Evolutionary conservation across 1,139 yeast genomes (phyloP), one percentile per base, ranked within the genome.

Genomic region (Pichia sp.): DNA sequence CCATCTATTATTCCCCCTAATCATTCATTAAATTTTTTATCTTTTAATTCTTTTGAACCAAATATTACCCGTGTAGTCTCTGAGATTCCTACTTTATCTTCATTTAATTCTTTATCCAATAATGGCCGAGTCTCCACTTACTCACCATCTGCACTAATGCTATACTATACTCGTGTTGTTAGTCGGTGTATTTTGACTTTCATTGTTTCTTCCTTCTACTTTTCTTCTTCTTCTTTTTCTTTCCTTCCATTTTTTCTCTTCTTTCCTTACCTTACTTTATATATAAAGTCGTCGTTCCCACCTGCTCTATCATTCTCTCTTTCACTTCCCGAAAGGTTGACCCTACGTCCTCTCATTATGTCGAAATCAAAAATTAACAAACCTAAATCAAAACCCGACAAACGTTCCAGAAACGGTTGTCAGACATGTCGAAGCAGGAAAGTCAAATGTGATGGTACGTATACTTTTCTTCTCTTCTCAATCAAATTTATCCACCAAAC

Each of bases 381-480:
- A 14, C 12, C 30, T 9, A 26, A 14, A 26, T 14, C 30, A 3
- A 10, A 26, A 25, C n/a, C n/a, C 3, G 30, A 26, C 10, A 26
- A 26, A 26, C 30, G 30, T 26, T 26, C 30, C 14, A 26, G 30
- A 14, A 26, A 26, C 18, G 66, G 66, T 0, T 62, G 66, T 44
- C 30, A 42, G 7, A 53, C 61, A 1, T 62, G 66, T 43, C 55
- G 55, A 28, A 46, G 43, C 36, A 41, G 65, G 18, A 45, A 59
- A 37, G 61, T 62, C 12, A 62, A 62, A 42, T 62, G 66, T 49
- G 64, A 62, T 45, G 64, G 56, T 49, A 43, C 20, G 51, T 47
- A 11, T n/a, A 26, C 18, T 26, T 14, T 14, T 26, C 8, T 26
- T 4, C 7, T 5, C 15, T 14, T 26, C 15, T 11, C 15, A 25